Evolutionary conservation across 805 yeast species (phyloP).

Genomic region (Metschnikowia aberdeeniae): DNA sequence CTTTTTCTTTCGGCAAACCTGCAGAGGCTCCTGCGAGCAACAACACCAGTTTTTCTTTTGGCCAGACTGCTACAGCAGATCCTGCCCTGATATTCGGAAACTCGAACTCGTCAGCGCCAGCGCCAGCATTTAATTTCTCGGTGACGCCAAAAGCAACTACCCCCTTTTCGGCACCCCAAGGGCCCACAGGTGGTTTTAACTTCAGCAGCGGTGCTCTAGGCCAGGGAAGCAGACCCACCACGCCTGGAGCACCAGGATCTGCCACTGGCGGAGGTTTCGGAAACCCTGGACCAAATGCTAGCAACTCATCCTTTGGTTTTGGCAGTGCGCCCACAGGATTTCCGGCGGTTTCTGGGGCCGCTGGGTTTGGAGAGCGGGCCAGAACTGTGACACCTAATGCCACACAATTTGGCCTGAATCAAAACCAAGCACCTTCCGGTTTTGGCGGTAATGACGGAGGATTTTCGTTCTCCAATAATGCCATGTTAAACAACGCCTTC

Average conservation of each 20-base stretch:
- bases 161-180: slow-evolving; percentile 5
- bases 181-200: slow-evolving; percentile 10
- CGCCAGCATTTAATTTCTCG: slow-evolving; percentile 15
- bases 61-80: slow-evolving; percentile 25
- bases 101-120: slow-evolving; percentile 13
- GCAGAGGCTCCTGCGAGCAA: slow-evolving; percentile 2
- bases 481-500: slow-evolving; percentile 8
- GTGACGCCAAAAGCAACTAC: slow-evolving; percentile 4
- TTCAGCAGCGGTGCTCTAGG: slow-evolving; percentile 10
- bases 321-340: slow-evolving; percentile 6
- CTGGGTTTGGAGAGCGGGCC: slow-evolving; percentile 2
- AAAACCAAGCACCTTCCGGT: background rate
- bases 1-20: slow-evolving; percentile 11
- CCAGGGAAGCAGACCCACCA: slow-evolving; percentile 10
- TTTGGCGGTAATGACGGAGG: slow-evolving; percentile 6
- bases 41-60: slow-evolving; percentile 15
- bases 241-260: slow-evolving; percentile 9
- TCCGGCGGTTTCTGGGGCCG: background rate
- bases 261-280: slow-evolving; percentile 4
- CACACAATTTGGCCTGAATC: slow-evolving; percentile 6
- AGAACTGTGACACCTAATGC: slow-evolving; percentile 3
- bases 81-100: slow-evolving; percentile 30
- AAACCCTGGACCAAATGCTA: no score
- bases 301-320: background rate
- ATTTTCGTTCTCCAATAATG: slow-evolving; percentile 12